Percentiles rank a stretch among this genome's conserved stretches.
Conservation (phyloP, 1,284 basidiomycete species). For the Puccinia novopanici region DNA sequence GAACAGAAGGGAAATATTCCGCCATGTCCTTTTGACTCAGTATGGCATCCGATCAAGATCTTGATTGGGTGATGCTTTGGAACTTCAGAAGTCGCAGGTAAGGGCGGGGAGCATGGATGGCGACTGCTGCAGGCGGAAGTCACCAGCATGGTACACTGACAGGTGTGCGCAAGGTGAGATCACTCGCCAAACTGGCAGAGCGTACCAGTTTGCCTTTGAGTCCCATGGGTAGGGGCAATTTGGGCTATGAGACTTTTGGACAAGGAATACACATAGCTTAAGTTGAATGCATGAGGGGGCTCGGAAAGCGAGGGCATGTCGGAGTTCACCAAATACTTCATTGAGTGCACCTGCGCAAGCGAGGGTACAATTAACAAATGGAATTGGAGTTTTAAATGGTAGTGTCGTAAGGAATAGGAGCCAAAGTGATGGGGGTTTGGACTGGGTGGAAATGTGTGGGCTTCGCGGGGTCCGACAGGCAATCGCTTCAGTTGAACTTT, state of each 20-base stretch:
- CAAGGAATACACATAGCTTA: background rate
- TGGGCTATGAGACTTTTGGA: background rate
- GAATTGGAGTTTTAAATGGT: constrained; percentile 56
- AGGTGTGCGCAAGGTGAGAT: too few species aligned
- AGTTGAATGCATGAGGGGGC: background rate
- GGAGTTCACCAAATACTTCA: background rate
- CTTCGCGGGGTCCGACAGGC: constrained; percentile 79
- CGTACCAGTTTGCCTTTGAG: too few species aligned
- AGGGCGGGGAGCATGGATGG: too few species aligned
- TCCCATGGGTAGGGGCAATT: too few species aligned
- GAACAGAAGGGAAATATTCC: too few species aligned
- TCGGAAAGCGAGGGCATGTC: background rate
- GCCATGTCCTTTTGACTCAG: too few species aligned
- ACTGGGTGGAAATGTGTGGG: constrained; percentile 72
- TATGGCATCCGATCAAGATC: too few species aligned
- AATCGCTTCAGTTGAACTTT: constrained; percentile 82
- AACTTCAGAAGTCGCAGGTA: too few species aligned
- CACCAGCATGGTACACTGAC: too few species aligned
- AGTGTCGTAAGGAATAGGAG: constrained; percentile 73
- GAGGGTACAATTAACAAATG: constrained; percentile 13
- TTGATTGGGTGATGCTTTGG: too few species aligned
- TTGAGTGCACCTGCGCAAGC: constrained; percentile 12
- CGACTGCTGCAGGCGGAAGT: too few species aligned
- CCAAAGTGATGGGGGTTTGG: constrained; percentile 91
- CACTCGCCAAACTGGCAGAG: too few species aligned